Evolutionary conservation across 2,329 filamentous ascomycete species (phyloP).

Genomic region (Trichoderma sp.): DNA sequence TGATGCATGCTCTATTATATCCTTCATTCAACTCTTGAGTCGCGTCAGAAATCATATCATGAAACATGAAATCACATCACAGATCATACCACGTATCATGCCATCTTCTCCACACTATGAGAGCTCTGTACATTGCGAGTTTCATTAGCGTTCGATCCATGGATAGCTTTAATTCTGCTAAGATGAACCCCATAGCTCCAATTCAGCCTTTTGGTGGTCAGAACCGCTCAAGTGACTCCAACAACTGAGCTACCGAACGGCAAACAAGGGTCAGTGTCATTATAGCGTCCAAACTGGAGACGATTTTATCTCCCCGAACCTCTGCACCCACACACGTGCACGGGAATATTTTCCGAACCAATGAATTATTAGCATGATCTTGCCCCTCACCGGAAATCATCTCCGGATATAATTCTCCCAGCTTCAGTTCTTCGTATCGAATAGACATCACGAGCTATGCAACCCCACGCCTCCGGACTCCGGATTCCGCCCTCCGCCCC

Average conservation of each 20-base stretch:
- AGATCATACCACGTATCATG: background rate
- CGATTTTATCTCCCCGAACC: background rate
- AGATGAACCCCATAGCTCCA: background rate
- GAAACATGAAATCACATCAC: background rate
- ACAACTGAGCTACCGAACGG: background rate
- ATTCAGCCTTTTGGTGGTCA: background rate
- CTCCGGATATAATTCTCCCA: background rate
- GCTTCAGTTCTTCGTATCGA: background rate
- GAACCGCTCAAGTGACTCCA: background rate
- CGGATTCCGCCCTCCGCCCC: background rate
- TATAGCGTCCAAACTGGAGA: background rate
- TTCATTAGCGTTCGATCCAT: background rate
- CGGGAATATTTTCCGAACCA: background rate
- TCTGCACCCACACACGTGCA: background rate
- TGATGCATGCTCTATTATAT: background rate
- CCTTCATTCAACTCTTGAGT: background rate
- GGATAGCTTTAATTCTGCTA: background rate
- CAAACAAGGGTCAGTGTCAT: background rate
- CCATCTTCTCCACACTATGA: background rate
- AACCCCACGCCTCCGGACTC: background rate
- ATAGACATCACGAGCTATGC: background rate
- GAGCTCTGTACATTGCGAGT: background rate
- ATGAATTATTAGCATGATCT: background rate
- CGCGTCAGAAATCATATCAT: background rate
- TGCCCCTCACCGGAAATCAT: constrained; percentile 5